Conservation (phyloP, 2,329 filamentous ascomycete genomes). For the Venturia aucupariae region DNA sequence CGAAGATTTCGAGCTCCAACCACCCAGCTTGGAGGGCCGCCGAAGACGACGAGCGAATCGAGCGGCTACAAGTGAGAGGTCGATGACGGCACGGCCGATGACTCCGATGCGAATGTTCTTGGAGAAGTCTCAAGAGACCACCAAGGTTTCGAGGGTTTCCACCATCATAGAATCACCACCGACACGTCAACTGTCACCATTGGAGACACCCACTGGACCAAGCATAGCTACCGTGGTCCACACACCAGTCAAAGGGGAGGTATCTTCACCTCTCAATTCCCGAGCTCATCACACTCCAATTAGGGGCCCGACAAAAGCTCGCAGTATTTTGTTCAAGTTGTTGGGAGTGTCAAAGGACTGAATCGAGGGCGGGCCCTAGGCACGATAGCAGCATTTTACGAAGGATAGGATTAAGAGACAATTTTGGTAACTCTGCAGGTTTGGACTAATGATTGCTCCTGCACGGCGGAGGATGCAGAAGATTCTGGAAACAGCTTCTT, state of each 20-base stretch:
- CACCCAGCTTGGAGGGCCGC: neutral
- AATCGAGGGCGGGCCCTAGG: neutral
- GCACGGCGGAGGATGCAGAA: conserved; percentile 4
- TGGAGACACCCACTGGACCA: neutral
- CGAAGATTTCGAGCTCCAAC: conserved; percentile 36
- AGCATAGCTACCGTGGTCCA: conserved; percentile 4
- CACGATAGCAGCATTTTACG: conserved; percentile 6
- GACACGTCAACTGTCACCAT: conserved; percentile 1
- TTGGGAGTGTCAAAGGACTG: conserved; percentile 4
- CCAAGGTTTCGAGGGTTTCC: conserved; percentile 3
- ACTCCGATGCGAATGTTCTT: conserved; percentile 8
- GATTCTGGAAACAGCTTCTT: conserved; percentile 13
- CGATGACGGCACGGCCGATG: conserved; percentile 3
- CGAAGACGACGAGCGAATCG: conserved; percentile 2
- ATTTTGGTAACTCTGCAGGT: conserved; percentile 5
- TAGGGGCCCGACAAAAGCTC: conserved; percentile 7
- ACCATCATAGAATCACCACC: conserved; percentile 2
- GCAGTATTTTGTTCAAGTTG: conserved; percentile 12
- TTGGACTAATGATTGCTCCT: conserved; percentile 9
- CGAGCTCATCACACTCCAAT: conserved; percentile 4
- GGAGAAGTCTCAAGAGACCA: neutral
- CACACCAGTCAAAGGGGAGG: conserved; percentile 1
- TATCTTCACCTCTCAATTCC: conserved; percentile 1
- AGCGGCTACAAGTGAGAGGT: conserved; percentile 5
- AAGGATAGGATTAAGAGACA: neutral